Evolutionary conservation across 805 yeast genomes (phyloP), one percentile per base, ranked within the genome.

Genomic region (Saccharomycopsis selenospora): DNA sequence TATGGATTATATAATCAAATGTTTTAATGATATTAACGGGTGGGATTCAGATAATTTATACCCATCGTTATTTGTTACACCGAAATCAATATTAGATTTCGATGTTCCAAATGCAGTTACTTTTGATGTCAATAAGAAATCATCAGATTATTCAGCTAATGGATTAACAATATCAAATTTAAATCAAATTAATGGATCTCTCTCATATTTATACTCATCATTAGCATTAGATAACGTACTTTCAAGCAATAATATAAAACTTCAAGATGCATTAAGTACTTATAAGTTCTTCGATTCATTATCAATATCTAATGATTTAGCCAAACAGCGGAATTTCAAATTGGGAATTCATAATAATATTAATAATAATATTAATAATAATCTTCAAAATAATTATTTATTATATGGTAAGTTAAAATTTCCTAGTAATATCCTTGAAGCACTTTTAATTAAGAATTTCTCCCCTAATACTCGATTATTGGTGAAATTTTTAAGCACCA

Each of bases 401-500:
- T 67, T 91, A 13, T 91, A 87, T 62, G 98, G 98, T 0, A 71
- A 91, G 54, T 76, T 93, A 80, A 85, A 82, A 59, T 80, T 91
- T 53, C 98, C 99, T 0, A 85, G 87, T 1, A 80, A 86, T 14
- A 81, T 84, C 5, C 66, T 93, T 2, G 98, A 91, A 63, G 96
- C 96, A 1, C 82, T 93, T 91, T 55, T 81, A 5, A 77, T 88
- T 36, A 77, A 83, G 53, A 68, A 87, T 48, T 58, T 86, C 14
- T 69, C 82, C 0, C 64, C 73, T 4, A 67, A 69, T 23, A 70
- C 85, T 1, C 96, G 87, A 59, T 50, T 90, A 13, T 65, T 83
- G 38, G 64, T 87, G 18, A 85, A 86, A 56, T 84, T 93, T 60
- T 78, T 89, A 26, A 85, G 86, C 59, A 42, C 43, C 23, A 40